Evolutionary conservation across 2,329 filamentous ascomycete genomes (phyloP).

Genomic region (Colletotrichum tamarilloi): DNA sequence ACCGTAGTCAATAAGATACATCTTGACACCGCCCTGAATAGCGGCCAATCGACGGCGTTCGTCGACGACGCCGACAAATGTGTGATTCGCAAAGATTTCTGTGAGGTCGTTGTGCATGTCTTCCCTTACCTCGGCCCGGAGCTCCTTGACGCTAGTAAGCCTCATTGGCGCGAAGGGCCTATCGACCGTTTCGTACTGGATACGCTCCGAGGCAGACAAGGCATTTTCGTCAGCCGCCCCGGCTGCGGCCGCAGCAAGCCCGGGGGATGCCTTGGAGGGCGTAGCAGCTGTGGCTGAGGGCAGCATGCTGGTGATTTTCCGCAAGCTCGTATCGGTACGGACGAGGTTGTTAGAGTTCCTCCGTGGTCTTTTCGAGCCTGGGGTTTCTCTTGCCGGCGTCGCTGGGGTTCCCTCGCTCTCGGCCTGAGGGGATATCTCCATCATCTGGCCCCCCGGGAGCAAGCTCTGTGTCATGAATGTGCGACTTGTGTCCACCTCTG

Average conservation of each 20-base stretch:
- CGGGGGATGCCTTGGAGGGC: conserved; percentile 15
- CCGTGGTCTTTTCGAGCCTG: conserved; percentile 50
- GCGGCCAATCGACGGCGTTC: conserved; percentile 88
- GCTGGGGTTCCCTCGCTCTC: conserved; percentile 42
- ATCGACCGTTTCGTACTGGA: conserved; percentile 78
- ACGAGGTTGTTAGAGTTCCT: conserved; percentile 79
- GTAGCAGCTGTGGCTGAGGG: conserved; percentile 59
- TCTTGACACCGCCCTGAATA: conserved; percentile 90
- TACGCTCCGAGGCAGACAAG: conserved; percentile 55
- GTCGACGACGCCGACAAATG: conserved; percentile 94
- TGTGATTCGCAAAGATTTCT: conserved; percentile 87
- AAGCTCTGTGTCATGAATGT: conserved; percentile 95
- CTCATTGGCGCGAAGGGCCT: conserved; percentile 77
- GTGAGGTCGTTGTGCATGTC: conserved; percentile 87
- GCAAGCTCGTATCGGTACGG: conserved; percentile 85
- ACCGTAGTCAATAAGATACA: conserved; percentile 94
- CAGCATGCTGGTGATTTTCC: conserved; percentile 98
- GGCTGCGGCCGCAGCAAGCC: conserved; percentile 35
- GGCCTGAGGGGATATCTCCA: conserved; percentile 38
- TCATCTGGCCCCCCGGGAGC: conserved; percentile 71
- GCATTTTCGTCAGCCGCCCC: conserved; percentile 46
- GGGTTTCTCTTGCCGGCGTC: conserved; percentile 46
- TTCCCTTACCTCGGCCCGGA: conserved; percentile 84
- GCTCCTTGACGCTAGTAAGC: conserved; percentile 85
- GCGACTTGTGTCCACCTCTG: conserved; percentile 90